Base-by-base conservation (phyloP, 306 rosid species). In the Prunus davidiana region DNA sequence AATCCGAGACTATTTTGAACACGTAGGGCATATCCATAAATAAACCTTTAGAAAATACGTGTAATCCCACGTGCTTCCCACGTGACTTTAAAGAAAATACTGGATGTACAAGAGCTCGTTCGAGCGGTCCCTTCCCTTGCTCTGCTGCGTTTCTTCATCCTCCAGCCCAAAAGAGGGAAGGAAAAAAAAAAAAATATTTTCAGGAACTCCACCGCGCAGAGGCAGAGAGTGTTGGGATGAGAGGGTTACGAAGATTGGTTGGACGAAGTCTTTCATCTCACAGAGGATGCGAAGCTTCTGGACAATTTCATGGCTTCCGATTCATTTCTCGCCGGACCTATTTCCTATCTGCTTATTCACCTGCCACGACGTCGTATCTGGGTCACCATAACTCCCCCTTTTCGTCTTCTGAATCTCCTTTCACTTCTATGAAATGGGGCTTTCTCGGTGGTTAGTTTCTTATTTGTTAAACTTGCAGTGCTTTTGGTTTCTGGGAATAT, bases 171-270 rank as follows among this genome's bases (percentile, higher is more conserved):
- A 38, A 38, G 9, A 38, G 43, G 7, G 43, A 38, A 38, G 9
- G 28, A 32, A 32, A 38, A 38, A 38, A 38, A 38, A 6, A 6
- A 0, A 24, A 1, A 24, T 24, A 24, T 24, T 24, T 24, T 13
- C 61, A 55, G 5, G 8, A 60, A 60, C 38, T 60, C 65, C 38
- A 13, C 13, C 8, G 32, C 38, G 38, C 16, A 60, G 65, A 60
- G 65, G 34, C 32, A 60, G 15, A 60, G 67, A 62, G 67, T 12
- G 67, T 19, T 12, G 54, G 15, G 25, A 87, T 89, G 97, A 91
- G 82, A 58, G 78, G 71, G 3, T 45, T 87, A 0, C 77, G 84
- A 28, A 86, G 90, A 77, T 72, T 88, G 62, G 81, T 85, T 12
- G 60, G 72, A 77, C 85, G 89, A 28, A 57, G 72, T 79, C 62